Evolutionary conservation across 805 yeast species (phyloP).

Genomic region (Zygosaccharomyces bailii): DNA sequence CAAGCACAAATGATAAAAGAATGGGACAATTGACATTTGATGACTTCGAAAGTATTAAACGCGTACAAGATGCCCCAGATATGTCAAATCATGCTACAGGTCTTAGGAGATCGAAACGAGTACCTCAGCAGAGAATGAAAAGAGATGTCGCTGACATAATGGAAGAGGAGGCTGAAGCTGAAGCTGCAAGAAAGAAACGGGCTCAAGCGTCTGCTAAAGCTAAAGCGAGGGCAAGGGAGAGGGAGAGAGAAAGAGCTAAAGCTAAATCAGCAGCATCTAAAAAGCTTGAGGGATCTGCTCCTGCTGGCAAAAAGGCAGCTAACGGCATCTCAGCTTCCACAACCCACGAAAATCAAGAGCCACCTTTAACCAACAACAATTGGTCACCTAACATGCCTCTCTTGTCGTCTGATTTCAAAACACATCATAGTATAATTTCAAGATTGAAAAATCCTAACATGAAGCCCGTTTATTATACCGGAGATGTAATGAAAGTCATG

Average conservation of each 20-base stretch:
- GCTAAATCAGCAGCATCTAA: constrained; percentile 8
- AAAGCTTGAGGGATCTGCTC: constrained; percentile 1
- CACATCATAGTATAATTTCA: constrained; percentile 17
- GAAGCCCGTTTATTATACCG: constrained; percentile 28
- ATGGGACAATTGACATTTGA: constrained; percentile 30
- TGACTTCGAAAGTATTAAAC: constrained; percentile 29
- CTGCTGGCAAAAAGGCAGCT: constrained; percentile 2
- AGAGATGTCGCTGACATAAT: constrained; percentile 17
- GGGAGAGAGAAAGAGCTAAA: constrained; percentile 17
- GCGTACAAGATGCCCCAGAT: constrained; percentile 18
- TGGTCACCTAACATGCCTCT: constrained; percentile 34
- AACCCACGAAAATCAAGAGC: constrained; percentile 22
- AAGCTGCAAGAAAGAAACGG: constrained; percentile 12
- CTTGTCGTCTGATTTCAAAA: constrained; percentile 20
- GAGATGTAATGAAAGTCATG: constrained; percentile 32
- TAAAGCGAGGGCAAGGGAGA: constrained; percentile 14
- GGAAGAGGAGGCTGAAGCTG: constrained; percentile 19
- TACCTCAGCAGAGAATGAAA: constrained; percentile 21
- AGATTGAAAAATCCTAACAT: constrained; percentile 23
- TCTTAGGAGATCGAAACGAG: constrained; percentile 29
- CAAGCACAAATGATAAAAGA: constrained; percentile 12
- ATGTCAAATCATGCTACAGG: constrained; percentile 13
- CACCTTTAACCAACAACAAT: constrained; percentile 20
- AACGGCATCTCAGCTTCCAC: neutral
- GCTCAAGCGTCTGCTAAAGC: constrained; percentile 14